phyloP scores from a whole-genome alignment of 2,329 filamentous ascomycete genomes.

The Pseudogymnoascus verrucosus region DNA sequence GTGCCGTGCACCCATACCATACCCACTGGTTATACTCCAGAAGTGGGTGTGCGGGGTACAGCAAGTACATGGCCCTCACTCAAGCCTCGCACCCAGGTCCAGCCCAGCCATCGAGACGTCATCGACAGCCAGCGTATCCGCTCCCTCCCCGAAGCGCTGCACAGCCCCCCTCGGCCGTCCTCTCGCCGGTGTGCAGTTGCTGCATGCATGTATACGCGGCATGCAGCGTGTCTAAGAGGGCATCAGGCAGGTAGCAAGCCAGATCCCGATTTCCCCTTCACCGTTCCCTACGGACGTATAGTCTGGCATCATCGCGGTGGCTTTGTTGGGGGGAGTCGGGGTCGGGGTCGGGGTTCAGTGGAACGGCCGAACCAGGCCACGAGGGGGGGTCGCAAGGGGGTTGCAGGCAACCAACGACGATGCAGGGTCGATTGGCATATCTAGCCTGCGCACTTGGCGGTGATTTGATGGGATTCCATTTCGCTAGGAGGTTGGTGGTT shows the following conservation, averaged over 20 bases:
- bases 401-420: not conserved
- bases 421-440: not conserved
- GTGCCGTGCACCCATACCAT: not conserved
- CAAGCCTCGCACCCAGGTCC: not conserved
- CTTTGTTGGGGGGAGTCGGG: not conserved
- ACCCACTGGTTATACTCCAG: not conserved
- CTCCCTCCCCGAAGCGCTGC: not conserved
- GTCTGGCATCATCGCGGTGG: not conserved
- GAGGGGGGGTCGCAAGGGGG: not conserved
- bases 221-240: not conserved
- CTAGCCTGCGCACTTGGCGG: not conserved
- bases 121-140: not conserved
- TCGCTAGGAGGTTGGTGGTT: not conserved
- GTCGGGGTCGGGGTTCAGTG: not conserved
- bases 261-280: not conserved
- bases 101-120: not conserved
- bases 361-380: not conserved
- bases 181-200: not conserved
- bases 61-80: not conserved
- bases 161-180: not conserved
- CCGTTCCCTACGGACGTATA: not conserved
- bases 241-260: not conserved
- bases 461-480: not conserved
- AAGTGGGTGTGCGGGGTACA: not conserved
- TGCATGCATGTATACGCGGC: not conserved